Conservation (phyloP, 148 eudicot genomes). For the Diospyros lotus region DNA sequence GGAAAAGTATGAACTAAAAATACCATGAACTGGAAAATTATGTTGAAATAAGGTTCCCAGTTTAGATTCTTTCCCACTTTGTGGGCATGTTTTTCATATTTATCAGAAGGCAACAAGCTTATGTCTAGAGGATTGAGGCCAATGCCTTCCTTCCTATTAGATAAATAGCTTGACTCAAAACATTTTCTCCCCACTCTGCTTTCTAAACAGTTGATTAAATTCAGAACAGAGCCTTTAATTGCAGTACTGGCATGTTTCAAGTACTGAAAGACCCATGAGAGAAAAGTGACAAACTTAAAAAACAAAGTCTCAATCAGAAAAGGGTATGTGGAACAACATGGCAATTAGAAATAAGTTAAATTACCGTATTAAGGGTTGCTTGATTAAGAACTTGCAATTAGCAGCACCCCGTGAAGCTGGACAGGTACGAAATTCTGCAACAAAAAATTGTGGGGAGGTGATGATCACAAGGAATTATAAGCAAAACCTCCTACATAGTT, state of each 20-base stretch:
- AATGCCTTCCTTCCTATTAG: not conserved
- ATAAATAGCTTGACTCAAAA: not conserved
- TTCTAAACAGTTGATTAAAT: not conserved
- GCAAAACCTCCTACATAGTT: not conserved
- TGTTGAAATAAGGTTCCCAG: not conserved
- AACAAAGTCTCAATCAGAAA: not conserved
- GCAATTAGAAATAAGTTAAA: not conserved
- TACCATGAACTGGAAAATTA: not conserved
- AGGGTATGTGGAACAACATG: not conserved
- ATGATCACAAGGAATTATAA: not conserved
- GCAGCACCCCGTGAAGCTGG: conserved; percentile 13
- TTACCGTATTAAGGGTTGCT: conserved; percentile 29
- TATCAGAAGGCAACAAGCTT: not conserved
- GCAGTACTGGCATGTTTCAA: not conserved
- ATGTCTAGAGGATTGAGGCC: not conserved
- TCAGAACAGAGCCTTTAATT: not conserved
- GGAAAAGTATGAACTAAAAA: not conserved
- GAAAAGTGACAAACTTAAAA: not conserved
- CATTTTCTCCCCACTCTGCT: not conserved
- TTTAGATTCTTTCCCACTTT: not conserved
- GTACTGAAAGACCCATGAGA: not conserved
- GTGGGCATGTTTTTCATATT: not conserved
- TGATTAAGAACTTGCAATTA: conserved; percentile 6
- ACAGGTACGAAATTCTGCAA: conserved; percentile 25
- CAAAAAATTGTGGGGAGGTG: conserved; percentile 3